Evolutionary conservation across 2,329 filamentous ascomycete genomes (phyloP).

Genomic region (Aspergillus japonicus): DNA sequence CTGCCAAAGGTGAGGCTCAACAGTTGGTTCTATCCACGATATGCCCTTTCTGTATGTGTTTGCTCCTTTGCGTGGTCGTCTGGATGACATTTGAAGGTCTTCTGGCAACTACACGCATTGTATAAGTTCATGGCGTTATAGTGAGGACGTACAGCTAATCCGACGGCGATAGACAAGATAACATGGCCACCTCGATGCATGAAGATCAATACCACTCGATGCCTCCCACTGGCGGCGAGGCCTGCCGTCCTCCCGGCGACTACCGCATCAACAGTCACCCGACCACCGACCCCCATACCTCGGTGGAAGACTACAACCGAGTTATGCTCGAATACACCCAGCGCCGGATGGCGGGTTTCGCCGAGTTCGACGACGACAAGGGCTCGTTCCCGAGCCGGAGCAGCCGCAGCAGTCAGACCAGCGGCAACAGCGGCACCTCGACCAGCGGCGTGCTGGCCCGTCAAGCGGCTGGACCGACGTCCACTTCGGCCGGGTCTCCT

Average conservation of each 20-base stretch:
- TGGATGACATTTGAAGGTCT: background rate
- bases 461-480: slow-evolving; percentile 19
- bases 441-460: slow-evolving; percentile 21
- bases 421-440: slow-evolving; percentile 25
- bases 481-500: slow-evolving; percentile 14
- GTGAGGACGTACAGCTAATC: background rate
- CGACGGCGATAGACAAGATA: background rate
- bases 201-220: slow-evolving; percentile 10
- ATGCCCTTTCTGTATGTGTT: slow-evolving; percentile 1
- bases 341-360: slow-evolving; percentile 36
- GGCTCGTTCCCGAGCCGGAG: slow-evolving; percentile 25
- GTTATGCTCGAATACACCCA: slow-evolving; percentile 41
- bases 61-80: background rate
- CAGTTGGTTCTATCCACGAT: background rate
- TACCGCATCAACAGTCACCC: slow-evolving; percentile 18
- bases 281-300: slow-evolving; percentile 25
- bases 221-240: slow-evolving; percentile 21
- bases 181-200: slow-evolving; percentile 12
- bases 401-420: slow-evolving; percentile 32
- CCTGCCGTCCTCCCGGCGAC: slow-evolving; percentile 17
- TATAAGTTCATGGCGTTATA: background rate
- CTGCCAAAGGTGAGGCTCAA: background rate
- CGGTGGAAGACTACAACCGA: slow-evolving; percentile 41
- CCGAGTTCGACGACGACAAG: slow-evolving; percentile 24
- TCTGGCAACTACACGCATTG: background rate